Evolutionary conservation across 1,284 basidiomycete genomes (phyloP).

Genomic region (Tilletia horrida): DNA sequence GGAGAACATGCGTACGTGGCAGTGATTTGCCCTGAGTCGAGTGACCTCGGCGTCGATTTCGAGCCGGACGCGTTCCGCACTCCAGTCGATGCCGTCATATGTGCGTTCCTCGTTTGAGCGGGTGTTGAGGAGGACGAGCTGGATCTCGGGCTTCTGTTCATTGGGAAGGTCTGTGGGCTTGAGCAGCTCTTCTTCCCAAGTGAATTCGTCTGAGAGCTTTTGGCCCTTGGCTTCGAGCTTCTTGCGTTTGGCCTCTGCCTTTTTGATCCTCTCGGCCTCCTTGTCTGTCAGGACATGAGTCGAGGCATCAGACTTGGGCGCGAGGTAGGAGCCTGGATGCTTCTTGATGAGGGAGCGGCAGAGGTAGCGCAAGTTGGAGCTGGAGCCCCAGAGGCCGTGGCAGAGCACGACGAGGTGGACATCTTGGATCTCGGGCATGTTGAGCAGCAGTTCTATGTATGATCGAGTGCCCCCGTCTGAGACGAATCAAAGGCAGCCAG

Average conservation of each 20-base stretch:
- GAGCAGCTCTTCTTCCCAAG: slow-evolving; percentile 22
- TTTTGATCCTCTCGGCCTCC: slow-evolving; percentile 14
- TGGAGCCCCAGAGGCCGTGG: slow-evolving; percentile 81
- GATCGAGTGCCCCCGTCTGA: too few species aligned
- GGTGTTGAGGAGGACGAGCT: slow-evolving; percentile 61
- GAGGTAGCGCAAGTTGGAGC: slow-evolving; percentile 59
- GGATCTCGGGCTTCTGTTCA: slow-evolving; percentile 17
- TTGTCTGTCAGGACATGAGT: slow-evolving; percentile 20
- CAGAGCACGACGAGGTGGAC: slow-evolving; percentile 68
- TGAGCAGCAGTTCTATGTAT: too few species aligned
- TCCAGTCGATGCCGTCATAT: slow-evolving; percentile 73
- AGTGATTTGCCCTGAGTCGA: slow-evolving; percentile 61
- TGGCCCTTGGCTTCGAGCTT: background rate
- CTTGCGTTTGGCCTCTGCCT: slow-evolving; percentile 12
- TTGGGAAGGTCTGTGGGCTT: slow-evolving; percentile 11
- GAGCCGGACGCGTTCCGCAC: slow-evolving; percentile 67
- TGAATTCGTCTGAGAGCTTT: background rate
- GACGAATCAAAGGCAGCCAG: too few species aligned
- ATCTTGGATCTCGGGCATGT: background rate
- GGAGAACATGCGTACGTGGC: slow-evolving; percentile 63
- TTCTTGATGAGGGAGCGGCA: slow-evolving; percentile 58
- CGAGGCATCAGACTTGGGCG: background rate
- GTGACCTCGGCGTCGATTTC: slow-evolving; percentile 58
- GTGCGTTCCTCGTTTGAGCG: slow-evolving; percentile 65
- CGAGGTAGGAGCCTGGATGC: slow-evolving; percentile 24